Conservation (phyloP, 116 monocot species). For the Thalassia testudinum region DNA sequence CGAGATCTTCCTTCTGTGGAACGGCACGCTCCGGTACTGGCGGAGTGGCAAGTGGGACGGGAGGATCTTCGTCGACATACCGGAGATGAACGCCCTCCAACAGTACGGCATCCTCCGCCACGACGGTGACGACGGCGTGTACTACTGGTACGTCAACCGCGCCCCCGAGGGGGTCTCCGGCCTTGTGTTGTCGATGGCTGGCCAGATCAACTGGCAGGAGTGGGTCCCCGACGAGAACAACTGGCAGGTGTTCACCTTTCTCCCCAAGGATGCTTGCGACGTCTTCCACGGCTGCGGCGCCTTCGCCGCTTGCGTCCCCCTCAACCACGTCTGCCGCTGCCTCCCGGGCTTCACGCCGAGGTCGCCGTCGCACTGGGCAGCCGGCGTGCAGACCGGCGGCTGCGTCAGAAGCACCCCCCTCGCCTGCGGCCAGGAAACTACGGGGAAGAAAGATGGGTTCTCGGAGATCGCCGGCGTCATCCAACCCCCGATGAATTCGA, state of each 20-base stretch:
- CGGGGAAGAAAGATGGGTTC: constrained; percentile 3
- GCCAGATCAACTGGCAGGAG: constrained; percentile 19
- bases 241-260: not conserved
- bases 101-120: constrained; percentile 8
- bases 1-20: constrained; percentile 17
- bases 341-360: constrained; percentile 2
- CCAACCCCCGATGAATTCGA: constrained; percentile 3
- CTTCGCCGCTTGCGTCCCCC: constrained; percentile 6
- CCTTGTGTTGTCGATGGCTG: constrained; percentile 21
- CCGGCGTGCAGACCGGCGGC: constrained; percentile 2
- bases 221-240: not conserved
- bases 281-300: constrained; percentile 6
- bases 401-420: constrained; percentile 5
- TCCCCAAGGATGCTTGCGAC: constrained; percentile 4
- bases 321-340: constrained; percentile 3
- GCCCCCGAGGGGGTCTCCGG: constrained; percentile 8
- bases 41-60: constrained; percentile 22
- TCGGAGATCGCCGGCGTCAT: not conserved
- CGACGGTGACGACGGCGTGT: constrained; percentile 1
- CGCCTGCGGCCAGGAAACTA: constrained; percentile 1
- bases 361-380: constrained; percentile 5
- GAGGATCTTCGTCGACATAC: constrained; percentile 15
- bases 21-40: constrained; percentile 14
- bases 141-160: constrained; percentile 19
- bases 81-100: constrained; percentile 9